A percentile compares a stretch with the other conserved stretches of the same genome.
These are phyloP conservation scores for Byssoonygena ceratinophila DNA, from an alignment of 2,329 filamentous ascomycete species.

Conservation along the genomic window DNA sequence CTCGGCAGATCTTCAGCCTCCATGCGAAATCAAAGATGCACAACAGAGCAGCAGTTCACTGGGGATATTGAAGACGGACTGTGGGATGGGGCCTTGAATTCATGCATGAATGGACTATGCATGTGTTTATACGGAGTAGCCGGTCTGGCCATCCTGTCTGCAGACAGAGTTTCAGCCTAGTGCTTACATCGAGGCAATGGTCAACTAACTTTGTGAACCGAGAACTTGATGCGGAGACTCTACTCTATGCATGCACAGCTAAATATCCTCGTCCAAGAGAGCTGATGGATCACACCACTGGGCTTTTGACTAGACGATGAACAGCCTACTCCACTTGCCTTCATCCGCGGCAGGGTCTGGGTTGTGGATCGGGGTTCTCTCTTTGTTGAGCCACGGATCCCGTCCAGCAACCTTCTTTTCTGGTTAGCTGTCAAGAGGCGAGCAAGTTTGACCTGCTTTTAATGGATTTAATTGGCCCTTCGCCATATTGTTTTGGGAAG, in stretches of 20 bases:
- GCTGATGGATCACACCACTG: not conserved
- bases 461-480: too few species aligned
- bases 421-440: not conserved
- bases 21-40: too few species aligned
- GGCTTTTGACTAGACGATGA: not conserved
- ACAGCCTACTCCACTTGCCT: not conserved
- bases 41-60: too few species aligned
- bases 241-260: too few species aligned
- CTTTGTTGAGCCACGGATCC: not conserved
- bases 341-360: constrained; percentile 3
- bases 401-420: not conserved
- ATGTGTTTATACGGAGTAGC: too few species aligned
- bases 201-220: not conserved
- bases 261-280: not conserved
- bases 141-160: too few species aligned
- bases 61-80: too few species aligned
- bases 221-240: not conserved
- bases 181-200: not conserved
- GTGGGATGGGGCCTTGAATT: too few species aligned
- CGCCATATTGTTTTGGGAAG: too few species aligned
- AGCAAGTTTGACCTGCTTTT: not conserved
- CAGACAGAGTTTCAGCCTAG: not conserved
- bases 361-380: not conserved
- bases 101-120: too few species aligned
- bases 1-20: too few species aligned